Evolutionary conservation across 768 basidiomycete genomes (phyloP), one percentile per base, ranked within the genome.

Genomic region (Hericium alpestre): DNA sequence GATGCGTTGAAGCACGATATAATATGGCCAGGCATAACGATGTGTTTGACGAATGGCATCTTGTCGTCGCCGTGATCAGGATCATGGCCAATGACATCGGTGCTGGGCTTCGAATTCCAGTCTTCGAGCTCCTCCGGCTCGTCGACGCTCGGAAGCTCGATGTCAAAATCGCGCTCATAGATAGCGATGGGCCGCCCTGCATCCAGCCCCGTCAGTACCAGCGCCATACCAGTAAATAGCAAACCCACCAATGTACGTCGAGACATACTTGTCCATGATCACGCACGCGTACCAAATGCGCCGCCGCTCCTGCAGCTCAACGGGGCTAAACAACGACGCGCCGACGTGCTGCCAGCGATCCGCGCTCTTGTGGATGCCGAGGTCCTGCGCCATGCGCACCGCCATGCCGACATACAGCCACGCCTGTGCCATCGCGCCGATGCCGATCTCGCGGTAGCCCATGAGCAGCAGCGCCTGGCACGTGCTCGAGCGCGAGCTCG

Each of bases 381-480:
- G 69, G 69, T 92, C 90, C 70, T 90, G 90, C 15, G 90, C 90
- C 90, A 93, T 92, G n/a, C 92, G 79, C 39, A 93, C 84, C 0
- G 87, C 90, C 86, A 90, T 88, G 11, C 91, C 90, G 18, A 84
- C 79, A 65, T 86, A 90, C 10, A 83, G 78, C 92, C 91, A 94
- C 37, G 88, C 85, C 68, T 86, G 82, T 8, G 86, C 85, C 90
- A 93, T 94, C 16, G 88, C 82, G 48, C 89, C 92, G 58, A 92
- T 87, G 2, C 92, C 92, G 43, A 91, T 79, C 69, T 94, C 90
- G 8, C 91, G 78, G 65, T 87, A 93, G 7, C 86, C 86, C 72
- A 93, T 78, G 10, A 94, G 76, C 10, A 94, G 75, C 18, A 93
- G 71, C 5, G 90, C 83, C 65, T 92, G 90, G 50, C 84, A 84